A percentile compares a stretch with the other conserved stretches of the same genome.
These are phyloP conservation scores for Xylaria sp. DNA, from an alignment of 2,329 filamentous ascomycete species.

Conservation along the genomic window DNA sequence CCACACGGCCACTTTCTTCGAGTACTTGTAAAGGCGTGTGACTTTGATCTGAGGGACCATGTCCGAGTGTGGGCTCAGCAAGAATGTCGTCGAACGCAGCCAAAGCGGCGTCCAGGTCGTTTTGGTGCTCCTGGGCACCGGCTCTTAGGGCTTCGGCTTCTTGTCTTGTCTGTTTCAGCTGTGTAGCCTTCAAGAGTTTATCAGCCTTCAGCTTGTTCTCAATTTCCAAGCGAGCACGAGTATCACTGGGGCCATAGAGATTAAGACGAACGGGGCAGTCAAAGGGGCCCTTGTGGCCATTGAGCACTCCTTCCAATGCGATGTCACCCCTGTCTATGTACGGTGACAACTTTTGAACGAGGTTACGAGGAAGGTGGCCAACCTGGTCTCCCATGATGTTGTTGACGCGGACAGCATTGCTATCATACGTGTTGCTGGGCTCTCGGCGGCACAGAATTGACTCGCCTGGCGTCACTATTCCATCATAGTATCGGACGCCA, in stretches of 20 bases:
- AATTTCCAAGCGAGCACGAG: conserved; percentile 47
- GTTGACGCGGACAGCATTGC: conserved; percentile 71
- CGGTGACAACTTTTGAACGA: conserved; percentile 66
- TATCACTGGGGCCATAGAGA: conserved; percentile 62
- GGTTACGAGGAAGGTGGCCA: conserved; percentile 64
- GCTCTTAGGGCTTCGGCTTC: conserved; percentile 50
- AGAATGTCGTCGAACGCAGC: too few relatives aligned
- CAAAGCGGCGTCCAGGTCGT: conserved; percentile 18
- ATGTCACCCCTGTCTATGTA: conserved; percentile 63
- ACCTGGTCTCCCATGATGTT: conserved; percentile 73
- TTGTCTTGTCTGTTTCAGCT: conserved; percentile 49
- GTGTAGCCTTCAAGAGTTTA: conserved; percentile 55
- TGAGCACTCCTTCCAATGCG: conserved; percentile 63
- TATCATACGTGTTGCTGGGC: conserved; percentile 60
- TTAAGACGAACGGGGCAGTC: conserved; percentile 68
- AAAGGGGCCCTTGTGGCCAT: conserved; percentile 58
- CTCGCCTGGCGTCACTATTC: conserved; percentile 53
- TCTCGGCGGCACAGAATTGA: conserved; percentile 55
- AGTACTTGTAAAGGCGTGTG: conserved; percentile 59
- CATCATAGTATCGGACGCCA: conserved; percentile 49
- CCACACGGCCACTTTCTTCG: conserved; percentile 58
- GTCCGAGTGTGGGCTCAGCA: conserved; percentile 36
- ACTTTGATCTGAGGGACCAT: conserved; percentile 16
- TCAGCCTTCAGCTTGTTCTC: conserved; percentile 58
- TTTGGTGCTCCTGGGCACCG: conserved; percentile 35